These are phyloP conservation scores for Hymenoscyphus linearis DNA, from an alignment of 2,329 filamentous ascomycete species.

Conservation along the genomic window DNA sequence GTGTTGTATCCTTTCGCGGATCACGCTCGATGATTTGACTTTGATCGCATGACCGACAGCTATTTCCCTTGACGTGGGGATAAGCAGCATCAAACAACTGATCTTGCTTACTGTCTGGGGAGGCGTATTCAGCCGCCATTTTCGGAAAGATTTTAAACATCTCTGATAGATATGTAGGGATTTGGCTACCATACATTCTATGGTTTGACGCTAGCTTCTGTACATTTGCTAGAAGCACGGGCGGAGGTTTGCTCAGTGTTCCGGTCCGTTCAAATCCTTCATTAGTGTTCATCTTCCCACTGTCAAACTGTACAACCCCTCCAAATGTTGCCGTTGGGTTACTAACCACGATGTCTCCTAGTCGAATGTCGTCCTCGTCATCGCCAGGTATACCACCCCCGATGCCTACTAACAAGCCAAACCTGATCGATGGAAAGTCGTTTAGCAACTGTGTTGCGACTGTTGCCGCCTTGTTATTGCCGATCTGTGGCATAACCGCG, in stretches of 20 bases:
- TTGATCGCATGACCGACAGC: neutral
- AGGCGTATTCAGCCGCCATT: neutral
- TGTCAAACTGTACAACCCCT: conserved; percentile 24
- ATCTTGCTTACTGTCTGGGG: neutral
- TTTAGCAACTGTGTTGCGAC: conserved; percentile 29
- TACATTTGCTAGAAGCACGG: conserved; percentile 11
- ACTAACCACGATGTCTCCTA: conserved; percentile 14
- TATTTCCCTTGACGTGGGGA: neutral
- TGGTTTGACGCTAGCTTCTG: conserved; percentile 6
- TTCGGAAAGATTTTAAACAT: neutral
- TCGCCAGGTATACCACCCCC: conserved; percentile 27
- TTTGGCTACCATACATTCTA: neutral
- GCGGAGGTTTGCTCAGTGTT: conserved; percentile 12
- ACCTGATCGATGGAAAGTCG: conserved; percentile 32
- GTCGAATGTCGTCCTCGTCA: conserved; percentile 15
- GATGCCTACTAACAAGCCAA: conserved; percentile 41
- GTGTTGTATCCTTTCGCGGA: neutral
- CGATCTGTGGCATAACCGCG: conserved; percentile 11
- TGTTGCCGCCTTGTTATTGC: conserved; percentile 27
- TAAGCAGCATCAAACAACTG: neutral
- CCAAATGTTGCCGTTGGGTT: conserved; percentile 6
- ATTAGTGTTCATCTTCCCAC: conserved; percentile 14
- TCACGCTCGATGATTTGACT: neutral
- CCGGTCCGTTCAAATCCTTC: conserved; percentile 8
- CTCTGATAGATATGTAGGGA: neutral